These are phyloP conservation scores for Sechiopsis laciniata DNA, from an alignment of 306 rosid species.

Conservation along the genomic window DNA sequence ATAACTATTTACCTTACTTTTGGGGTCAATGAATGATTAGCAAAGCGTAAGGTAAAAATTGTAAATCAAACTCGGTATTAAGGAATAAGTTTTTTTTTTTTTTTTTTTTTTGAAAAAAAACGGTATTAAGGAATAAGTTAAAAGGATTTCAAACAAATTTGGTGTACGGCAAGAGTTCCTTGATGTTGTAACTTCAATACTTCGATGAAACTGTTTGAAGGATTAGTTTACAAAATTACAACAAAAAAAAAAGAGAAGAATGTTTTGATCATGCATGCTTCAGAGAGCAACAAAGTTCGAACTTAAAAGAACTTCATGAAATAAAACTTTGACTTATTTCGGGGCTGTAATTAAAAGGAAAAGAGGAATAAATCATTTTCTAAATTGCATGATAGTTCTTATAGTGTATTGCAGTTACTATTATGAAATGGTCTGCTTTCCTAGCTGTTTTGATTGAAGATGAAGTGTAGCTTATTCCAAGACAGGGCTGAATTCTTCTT, in stretches of 20 bases:
- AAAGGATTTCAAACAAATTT: background rate
- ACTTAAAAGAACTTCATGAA: background rate
- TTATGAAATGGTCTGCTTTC: background rate
- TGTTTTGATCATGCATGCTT: background rate
- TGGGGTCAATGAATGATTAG: background rate
- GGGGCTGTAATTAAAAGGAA: background rate
- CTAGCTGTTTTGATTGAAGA: background rate
- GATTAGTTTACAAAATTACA: background rate
- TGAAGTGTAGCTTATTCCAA: background rate
- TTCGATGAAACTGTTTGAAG: background rate
- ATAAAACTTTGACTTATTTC: background rate
- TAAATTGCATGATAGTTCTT: background rate
- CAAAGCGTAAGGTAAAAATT: background rate
- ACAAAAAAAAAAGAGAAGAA: background rate
- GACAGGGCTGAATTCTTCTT: conserved; percentile 6
- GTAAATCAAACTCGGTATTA: background rate
- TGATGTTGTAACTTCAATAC: background rate
- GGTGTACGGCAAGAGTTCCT: background rate
- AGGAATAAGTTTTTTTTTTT: background rate
- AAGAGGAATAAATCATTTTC: background rate
- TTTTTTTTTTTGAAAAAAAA: no score
- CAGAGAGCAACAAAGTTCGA: background rate
- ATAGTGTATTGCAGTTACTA: background rate
- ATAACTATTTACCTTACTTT: background rate
- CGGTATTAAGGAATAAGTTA: background rate